Base-by-base conservation (phyloP, 306 rosid genomes). In the Citrullus mucosospermus region DNA sequence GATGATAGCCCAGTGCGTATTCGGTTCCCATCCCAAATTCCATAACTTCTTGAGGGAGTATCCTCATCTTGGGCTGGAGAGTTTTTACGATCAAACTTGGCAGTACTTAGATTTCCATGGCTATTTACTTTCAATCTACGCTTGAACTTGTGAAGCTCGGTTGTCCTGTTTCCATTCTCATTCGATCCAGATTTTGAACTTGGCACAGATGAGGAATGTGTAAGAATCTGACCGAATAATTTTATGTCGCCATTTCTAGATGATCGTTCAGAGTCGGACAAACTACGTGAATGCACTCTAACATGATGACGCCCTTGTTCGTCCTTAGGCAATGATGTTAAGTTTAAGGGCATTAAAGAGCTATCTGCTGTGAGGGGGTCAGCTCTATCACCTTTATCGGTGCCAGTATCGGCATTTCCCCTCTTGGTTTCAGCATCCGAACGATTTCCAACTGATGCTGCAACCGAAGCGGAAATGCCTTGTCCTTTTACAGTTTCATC, bases 241-340 rank as follows among this genome's bases (percentile, higher is more conserved):
- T 93, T 96, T 84, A 96, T 91, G 81, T 96, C 90, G 80, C 99
- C 95, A 85, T 89, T 88, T 84, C 90, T 81, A 79, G 88, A 83
- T 13, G 87, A 78, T 78, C 79, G 86, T 55, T 91, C 97, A 1
- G 93, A 84, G 83, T 90, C 97, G 13, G 88, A 80, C 1, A 79
- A 84, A 73, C 87, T 84, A 48, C 48, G 78, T 58, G 82, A 77
- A 43, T 28, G 83, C 25, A 86, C 48, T 76, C 81, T 88, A 48
- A 38, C 32, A 73, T 78, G 83, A 72, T 83, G 89, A 76, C 65
- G 62, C 9, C 55, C 41, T 55, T 73, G 88, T 25, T 84, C 90
- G 28, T 58, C 39, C 46, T 90, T 76, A 91, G 83, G 75, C 28
- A 9, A 32, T 32, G 39, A 73, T 25, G 1, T 9, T 2, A 73